phyloP scores from a whole-genome alignment of 768 basidiomycete species.

The Mycena leptocephala region DNA sequence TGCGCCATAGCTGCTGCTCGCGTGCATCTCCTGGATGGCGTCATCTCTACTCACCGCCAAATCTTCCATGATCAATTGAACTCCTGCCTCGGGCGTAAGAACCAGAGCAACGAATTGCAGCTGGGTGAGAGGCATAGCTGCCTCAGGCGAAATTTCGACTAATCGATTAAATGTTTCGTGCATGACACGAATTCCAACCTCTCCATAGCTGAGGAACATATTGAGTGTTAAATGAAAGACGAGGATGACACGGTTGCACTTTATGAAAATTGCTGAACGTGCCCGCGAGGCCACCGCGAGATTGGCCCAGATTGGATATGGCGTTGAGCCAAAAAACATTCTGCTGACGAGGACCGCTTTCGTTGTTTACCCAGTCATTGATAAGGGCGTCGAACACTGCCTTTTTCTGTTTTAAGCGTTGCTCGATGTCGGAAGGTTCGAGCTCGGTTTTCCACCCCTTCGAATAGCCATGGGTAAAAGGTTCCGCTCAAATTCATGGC shows the following conservation, averaged over 20 bases:
- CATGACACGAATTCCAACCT: background rate
- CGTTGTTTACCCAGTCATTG: background rate
- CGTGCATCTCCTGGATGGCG: background rate
- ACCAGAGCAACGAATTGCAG: background rate
- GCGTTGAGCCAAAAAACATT: background rate
- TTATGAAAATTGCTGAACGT: background rate
- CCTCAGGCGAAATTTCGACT: background rate
- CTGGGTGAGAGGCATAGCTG: background rate
- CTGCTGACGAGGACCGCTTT: background rate
- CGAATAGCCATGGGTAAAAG: background rate
- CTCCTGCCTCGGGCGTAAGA: background rate
- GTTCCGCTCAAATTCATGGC: background rate
- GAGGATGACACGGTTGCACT: background rate
- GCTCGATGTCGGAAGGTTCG: background rate
- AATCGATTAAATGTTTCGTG: background rate
- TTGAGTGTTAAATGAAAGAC: background rate
- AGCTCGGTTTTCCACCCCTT: background rate
- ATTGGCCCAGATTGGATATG: background rate
- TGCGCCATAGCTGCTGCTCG: background rate
- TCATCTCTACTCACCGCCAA: background rate
- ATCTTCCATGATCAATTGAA: background rate
- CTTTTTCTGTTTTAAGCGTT: background rate
- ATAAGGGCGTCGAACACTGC: background rate
- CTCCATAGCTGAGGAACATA: background rate
- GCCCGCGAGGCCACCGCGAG: background rate